Base-by-base conservation (phyloP, 1,284 basidiomycete species). In the Trichosporon sp. region DNA sequence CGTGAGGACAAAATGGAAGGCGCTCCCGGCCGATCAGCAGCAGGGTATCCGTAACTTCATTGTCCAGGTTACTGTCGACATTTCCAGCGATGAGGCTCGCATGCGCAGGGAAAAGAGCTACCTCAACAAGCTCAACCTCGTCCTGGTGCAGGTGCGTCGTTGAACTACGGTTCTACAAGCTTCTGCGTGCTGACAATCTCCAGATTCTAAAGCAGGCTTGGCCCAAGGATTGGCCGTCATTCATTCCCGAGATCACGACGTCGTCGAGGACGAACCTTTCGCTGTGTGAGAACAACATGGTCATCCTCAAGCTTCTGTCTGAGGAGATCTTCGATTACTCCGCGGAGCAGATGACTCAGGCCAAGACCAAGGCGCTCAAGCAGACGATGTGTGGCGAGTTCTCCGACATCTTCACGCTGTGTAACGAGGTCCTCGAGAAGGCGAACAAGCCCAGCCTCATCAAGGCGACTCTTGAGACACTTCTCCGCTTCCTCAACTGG, bases 301-400 rank as follows among this genome's bases (percentile, higher is more conserved):
- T 95, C 83, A 99, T 99, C 82, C 88, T 99, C 76, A 94, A 94
- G 82, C 88, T 99, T n/a, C 88, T 99, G 16, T 98, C 95, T 0
- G 97, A 99, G 82, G 97, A 99, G 84, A 95, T 99, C 75, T 99
- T 99, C 81, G 97, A 99, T 85, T 99, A 92, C 85, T 98, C 96
- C 4, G 94, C 96, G 1, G 97, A 99, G 80, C 94, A 97, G 85
- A 94, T 99, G 95, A 98, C 96, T 0, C 95, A 97, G 84, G 92
- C 92, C 16, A 99, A 98, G 87, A 97, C 95, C 74, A 98, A 98
- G 85, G 92, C 93, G 76, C 87, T 99, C 74, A 99, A 99, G 87
- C 96, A 97, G 81, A 93, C 95, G 78, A 96, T 98, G 92, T 95
- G 94, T 82, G 92, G 92, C 78, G 95, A 98, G 85, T 98, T 98